phyloP scores from a whole-genome alignment of 139 green algal genomes.

The Chlorella sp. region DNA sequence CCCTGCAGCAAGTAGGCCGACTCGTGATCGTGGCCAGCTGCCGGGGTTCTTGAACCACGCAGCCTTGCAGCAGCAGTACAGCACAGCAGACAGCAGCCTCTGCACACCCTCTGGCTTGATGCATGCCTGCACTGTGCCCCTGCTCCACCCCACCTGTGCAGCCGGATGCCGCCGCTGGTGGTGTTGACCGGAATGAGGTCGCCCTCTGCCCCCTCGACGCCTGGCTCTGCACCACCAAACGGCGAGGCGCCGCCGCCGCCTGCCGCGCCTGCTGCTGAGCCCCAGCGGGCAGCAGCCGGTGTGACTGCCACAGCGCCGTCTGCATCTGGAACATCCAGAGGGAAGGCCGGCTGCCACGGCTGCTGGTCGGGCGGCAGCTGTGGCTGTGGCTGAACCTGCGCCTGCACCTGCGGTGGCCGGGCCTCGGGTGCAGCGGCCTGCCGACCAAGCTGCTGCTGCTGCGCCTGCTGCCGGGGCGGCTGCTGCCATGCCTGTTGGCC shows the following conservation, averaged over 20 bases:
- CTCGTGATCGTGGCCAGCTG: too few relatives aligned
- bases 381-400: not conserved
- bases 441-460: not conserved
- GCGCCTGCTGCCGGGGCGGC: not conserved
- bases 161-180: constrained; percentile 37
- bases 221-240: not conserved
- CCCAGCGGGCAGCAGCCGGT: not conserved
- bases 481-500: not conserved
- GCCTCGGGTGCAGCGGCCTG: not conserved
- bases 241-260: not conserved
- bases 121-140: not conserved
- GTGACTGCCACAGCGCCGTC: not conserved
- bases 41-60: too few relatives aligned
- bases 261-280: too few relatives aligned
- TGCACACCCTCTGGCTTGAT: not conserved
- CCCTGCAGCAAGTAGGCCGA: too few relatives aligned
- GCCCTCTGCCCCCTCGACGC: not conserved
- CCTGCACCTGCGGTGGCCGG: constrained; percentile 25
- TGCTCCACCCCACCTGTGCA: constrained; percentile 41
- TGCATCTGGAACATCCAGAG: not conserved
- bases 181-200: constrained; percentile 32
- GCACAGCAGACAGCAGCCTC: not conserved
- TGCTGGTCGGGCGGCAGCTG: not conserved
- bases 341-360: constrained; percentile 15
- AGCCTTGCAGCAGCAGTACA: not conserved